These are phyloP conservation scores for Fraxinus latifolia DNA, from an alignment of 305 asterid species.

Conservation along the genomic window DNA sequence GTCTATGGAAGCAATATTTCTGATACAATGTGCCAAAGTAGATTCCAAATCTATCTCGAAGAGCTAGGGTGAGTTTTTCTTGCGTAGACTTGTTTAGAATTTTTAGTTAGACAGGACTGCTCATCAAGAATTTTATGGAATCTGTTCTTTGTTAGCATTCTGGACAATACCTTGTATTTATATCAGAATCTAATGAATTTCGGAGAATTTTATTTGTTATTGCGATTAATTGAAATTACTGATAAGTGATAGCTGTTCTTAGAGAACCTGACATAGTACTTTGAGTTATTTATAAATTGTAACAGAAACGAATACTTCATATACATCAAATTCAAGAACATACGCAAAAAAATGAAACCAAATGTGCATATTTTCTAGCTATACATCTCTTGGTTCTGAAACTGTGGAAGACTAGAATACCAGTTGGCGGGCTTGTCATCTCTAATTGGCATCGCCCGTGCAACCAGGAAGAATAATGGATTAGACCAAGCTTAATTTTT, in stretches of 20 bases:
- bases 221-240: not conserved
- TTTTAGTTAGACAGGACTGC: not conserved
- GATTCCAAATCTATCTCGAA: not conserved
- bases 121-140: not conserved
- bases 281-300: not conserved
- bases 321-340: not conserved
- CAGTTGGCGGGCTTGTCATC: constrained; percentile 72
- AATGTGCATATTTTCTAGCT: not conserved
- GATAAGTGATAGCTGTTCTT: not conserved
- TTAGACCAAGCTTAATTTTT: constrained; percentile 42
- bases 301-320: not conserved
- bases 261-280: not conserved
- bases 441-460: constrained; percentile 59
- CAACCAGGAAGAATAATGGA: constrained; percentile 64
- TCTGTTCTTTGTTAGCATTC: not conserved
- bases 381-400: constrained; percentile 64
- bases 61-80: not conserved
- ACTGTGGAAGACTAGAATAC: constrained; percentile 47
- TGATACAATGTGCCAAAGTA: not conserved
- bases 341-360: not conserved
- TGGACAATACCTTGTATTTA: not conserved
- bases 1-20: not conserved
- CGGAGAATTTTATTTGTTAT: not conserved
- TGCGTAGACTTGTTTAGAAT: not conserved
- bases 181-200: not conserved